A percentile compares a stretch with the other conserved stretches of the same genome.
These are phyloP conservation scores for Funneliformis caledonium DNA, from an alignment of 371 early-diverging fungal genomes.

Conservation along the genomic window DNA sequence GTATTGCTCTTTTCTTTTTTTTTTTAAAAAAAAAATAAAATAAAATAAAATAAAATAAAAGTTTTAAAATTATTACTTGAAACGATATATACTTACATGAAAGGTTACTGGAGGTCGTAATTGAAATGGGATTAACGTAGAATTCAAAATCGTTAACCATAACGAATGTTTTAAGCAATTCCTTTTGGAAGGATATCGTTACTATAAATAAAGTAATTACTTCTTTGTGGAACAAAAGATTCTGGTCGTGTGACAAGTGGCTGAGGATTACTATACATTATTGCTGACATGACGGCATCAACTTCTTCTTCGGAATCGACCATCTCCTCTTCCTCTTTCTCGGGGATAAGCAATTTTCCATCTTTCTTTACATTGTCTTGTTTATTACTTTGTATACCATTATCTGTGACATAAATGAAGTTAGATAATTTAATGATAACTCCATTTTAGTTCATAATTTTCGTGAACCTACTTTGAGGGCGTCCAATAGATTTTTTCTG, in stretches of 20 bases:
- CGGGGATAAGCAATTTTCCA: background rate
- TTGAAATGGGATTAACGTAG: background rate
- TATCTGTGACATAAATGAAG: background rate
- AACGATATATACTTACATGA: background rate
- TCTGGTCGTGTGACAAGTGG: conserved; percentile 33
- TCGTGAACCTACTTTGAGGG: background rate
- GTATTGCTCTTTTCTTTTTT: background rate
- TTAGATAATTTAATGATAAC: background rate
- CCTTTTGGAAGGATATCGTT: conserved; percentile 18
- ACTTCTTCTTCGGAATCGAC: conserved; percentile 40
- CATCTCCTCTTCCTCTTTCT: conserved; percentile 18
- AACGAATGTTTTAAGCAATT: conserved; percentile 3
- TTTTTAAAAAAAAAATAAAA: background rate
- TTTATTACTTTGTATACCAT: conserved; percentile 12
- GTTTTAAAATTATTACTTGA: background rate
- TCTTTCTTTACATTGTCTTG: conserved; percentile 20
- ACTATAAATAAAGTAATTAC: conserved; percentile 25
- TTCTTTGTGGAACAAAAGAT: conserved; percentile 20
- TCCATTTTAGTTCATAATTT: background rate
- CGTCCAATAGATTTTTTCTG: conserved; percentile 61
- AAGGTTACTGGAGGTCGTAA: background rate
- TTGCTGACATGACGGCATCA: conserved; percentile 35
- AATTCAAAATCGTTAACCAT: background rate
- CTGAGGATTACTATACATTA: conserved; percentile 28
- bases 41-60: background rate